Evolutionary conservation across 2,329 filamentous ascomycete genomes (phyloP), one percentile per base, ranked within the genome.

Genomic region (Penicillium sp.): DNA sequence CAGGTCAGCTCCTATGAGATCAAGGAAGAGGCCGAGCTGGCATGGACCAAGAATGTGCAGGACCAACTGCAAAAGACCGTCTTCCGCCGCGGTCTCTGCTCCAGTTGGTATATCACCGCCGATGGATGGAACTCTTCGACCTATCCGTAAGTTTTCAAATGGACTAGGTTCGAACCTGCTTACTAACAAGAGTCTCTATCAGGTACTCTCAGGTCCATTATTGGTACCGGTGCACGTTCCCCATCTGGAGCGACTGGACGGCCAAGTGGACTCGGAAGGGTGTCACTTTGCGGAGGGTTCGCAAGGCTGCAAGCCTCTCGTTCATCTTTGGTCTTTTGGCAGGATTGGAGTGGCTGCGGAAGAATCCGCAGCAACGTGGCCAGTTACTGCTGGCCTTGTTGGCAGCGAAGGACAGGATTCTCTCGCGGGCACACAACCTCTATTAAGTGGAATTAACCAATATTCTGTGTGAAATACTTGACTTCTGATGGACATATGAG

Each of bases 211-310:
- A 86, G 69, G 71, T 85, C 42, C 78, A 83, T 66, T 85, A 83
- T 68, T 78, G 73, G 55, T 71, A 80, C 22, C 72, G 80, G 11
- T 85, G 82, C 71, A 79, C 77, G 62, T 86, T 84, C 63, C 83
- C 83, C 2, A 79, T 75, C 26, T 86, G 82, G 81, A 73, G 65
- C n/a, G 78, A 86, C 62, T 86, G 83, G 84, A 77, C 80, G 19
- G 78, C 83, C 16, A 76, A 73, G 38, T 83, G 83, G 57, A 86
- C 84, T 1, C 65, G 63, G 10, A 83, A 82, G 63, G 84, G 84
- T 0, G 65, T 79, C 0, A 48, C 72, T 11, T 76, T 76, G 61
- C 74, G 69, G 19, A 59, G 69, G 8, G 26, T 70, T 13, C 56
- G 59, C 25, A 58, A 58, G 42, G 37, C 66, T 5, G 13, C 73